A percentile compares a stretch with the other conserved stretches of the same genome.
phyloP scores from a whole-genome alignment of 192 early-diverging fungal species.

The Allomyces javanicus region DNA sequence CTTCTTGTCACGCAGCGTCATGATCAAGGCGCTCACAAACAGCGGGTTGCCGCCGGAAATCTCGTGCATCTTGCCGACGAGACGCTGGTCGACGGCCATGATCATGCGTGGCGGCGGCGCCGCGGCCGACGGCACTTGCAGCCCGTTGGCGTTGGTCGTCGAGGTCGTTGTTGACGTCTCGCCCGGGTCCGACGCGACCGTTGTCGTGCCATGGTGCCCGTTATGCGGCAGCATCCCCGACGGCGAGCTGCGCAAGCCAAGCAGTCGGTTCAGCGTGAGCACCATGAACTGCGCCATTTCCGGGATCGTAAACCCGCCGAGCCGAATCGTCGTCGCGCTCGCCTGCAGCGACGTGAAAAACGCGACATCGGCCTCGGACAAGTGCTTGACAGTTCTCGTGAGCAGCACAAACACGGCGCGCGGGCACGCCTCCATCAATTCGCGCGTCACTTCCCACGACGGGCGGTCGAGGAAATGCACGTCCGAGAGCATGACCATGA shows the following conservation, averaged over 20 bases:
- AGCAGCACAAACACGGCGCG: not conserved
- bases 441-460: not conserved
- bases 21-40: conserved; percentile 18
- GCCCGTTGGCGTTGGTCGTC: no score
- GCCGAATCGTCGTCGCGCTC: conserved; percentile 1
- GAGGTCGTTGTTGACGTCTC: no score
- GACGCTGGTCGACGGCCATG: conserved; percentile 8
- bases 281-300: conserved; percentile 22
- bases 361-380: no score
- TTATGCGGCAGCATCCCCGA: no score
- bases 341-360: no score
- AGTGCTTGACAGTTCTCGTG: no score
- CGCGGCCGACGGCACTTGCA: no score
- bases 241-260: no score
- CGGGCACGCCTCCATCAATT: conserved; percentile 2
- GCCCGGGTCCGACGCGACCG: no score
- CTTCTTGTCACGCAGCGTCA: conserved; percentile 23
- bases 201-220: no score
- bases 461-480: not conserved
- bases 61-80: conserved; percentile 19
- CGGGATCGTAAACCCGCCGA: conserved; percentile 14
- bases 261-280: conserved; percentile 11
- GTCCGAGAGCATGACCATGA: not conserved
- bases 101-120: not conserved
- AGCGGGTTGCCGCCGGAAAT: conserved; percentile 29